These are phyloP conservation scores for Lagenaria siceraria DNA, from an alignment of 306 rosid genomes.

Conservation along the genomic window DNA sequence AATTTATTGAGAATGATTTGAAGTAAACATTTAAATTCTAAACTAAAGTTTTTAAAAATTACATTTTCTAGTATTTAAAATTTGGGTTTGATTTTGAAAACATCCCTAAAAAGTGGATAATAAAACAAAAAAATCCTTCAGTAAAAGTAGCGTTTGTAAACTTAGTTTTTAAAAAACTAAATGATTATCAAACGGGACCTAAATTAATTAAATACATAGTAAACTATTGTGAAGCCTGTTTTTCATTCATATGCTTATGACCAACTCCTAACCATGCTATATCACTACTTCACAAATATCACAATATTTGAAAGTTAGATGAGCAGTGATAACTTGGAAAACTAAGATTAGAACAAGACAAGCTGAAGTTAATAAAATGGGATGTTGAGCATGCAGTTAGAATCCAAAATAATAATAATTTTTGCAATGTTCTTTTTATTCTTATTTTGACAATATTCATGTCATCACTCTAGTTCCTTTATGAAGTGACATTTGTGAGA, in stretches of 20 bases:
- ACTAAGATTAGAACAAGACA: not conserved
- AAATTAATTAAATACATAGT: not conserved
- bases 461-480: not conserved
- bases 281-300: not conserved
- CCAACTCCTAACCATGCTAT: not conserved
- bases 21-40: too few species aligned
- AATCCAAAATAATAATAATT: not conserved
- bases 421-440: not conserved
- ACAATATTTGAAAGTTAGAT: not conserved
- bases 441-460: not conserved
- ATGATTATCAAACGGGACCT: too few species aligned
- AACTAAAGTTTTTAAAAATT: too few species aligned
- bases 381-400: not conserved
- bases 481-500: too few species aligned
- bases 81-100: too few species aligned
- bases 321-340: not conserved
- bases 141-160: too few species aligned
- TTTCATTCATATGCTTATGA: not conserved
- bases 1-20: too few species aligned
- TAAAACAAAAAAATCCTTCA: too few species aligned
- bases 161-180: too few species aligned
- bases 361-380: not conserved
- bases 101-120: too few species aligned
- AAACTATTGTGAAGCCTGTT: not conserved
- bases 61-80: too few species aligned